Evolutionary conservation across 176 grass and related monocot species (phyloP).

Genomic region (Aegilops longissima): DNA sequence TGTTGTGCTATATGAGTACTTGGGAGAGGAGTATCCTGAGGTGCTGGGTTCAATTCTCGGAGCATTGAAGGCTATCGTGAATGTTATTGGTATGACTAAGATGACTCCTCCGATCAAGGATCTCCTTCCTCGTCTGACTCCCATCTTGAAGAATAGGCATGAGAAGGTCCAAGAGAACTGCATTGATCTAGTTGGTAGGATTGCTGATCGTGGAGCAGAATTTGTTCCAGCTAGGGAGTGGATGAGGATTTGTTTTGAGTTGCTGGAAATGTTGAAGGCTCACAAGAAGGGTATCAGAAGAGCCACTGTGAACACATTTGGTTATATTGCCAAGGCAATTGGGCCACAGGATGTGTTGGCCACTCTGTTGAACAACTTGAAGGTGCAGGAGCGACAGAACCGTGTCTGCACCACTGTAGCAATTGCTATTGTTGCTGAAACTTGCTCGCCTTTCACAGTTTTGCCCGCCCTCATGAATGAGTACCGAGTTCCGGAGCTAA

Average conservation of each 20-base stretch:
- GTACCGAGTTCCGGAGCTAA: conserved; percentile 88
- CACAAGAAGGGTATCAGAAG: conserved; percentile 98
- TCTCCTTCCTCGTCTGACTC: conserved; percentile 90
- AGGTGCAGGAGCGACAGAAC: conserved; percentile 96
- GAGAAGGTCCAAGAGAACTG: conserved; percentile 99
- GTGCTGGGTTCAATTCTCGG: conserved; percentile 97
- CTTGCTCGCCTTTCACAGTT: conserved; percentile 94
- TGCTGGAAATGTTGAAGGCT: conserved; percentile 98
- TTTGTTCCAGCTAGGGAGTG: conserved; percentile 96
- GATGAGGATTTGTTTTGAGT: conserved; percentile 99
- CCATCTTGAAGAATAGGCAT: conserved; percentile 96
- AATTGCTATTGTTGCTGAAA: conserved; percentile 96
- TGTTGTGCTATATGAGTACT: conserved; percentile 95
- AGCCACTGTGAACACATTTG: conserved; percentile 98
- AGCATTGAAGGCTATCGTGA: conserved; percentile 95
- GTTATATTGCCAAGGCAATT: conserved; percentile 98
- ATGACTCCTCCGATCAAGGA: conserved; percentile 99
- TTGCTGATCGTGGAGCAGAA: conserved; percentile 96
- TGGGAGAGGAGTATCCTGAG: conserved; percentile 98
- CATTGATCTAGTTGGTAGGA: conserved; percentile 94
- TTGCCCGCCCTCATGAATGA: conserved; percentile 95
- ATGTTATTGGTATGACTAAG: conserved; percentile 99
- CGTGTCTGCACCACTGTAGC: conserved; percentile 96
- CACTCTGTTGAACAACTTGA: conserved; percentile 90
- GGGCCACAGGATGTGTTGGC: conserved; percentile 91